Percentiles rank a stretch among this genome's conserved stretches.
These are phyloP conservation scores for Lobulomyces angularis DNA, from an alignment of 192 early-diverging fungal species.

Conservation along the genomic window DNA sequence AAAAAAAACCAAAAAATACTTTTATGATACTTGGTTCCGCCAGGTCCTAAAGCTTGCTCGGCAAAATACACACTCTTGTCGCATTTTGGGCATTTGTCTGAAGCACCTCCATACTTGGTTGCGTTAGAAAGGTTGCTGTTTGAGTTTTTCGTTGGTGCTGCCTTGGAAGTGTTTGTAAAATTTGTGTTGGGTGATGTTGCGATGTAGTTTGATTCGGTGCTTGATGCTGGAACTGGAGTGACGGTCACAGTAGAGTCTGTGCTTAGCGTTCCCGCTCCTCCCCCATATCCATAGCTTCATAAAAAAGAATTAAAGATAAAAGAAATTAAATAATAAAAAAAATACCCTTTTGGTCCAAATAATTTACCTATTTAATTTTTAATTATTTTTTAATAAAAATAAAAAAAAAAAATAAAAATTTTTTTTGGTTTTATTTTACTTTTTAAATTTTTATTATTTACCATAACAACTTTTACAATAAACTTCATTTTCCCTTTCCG, in stretches of 20 bases:
- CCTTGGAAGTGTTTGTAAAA: background rate
- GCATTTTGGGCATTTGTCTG: conserved; percentile 26
- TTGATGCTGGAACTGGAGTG: background rate
- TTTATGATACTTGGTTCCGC: conserved; percentile 33
- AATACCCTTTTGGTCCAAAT: conserved; percentile 43
- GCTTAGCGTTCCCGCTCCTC: conserved; percentile 12
- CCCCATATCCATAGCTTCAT: conserved; percentile 22
- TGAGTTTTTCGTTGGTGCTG: conserved; percentile 3
- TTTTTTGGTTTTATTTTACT: no score
- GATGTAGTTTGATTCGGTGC: background rate
- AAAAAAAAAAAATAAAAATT: no score
- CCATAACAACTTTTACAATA: conserved; percentile 24
- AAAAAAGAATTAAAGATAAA: conserved; percentile 1
- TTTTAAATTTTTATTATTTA: no score
- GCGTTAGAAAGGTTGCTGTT: conserved; percentile 7
- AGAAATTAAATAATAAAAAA: conserved; percentile 2
- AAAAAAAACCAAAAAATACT: background rate
- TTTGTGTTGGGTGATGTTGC: conserved; percentile 3
- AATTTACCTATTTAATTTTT: no score
- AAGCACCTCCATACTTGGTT: conserved; percentile 9
- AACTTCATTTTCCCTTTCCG: conserved; percentile 27
- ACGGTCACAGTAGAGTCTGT: conserved; percentile 18
- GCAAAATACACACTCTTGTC: conserved; percentile 35
- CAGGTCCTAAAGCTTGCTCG: conserved; percentile 28
- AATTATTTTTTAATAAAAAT: no score